Percentiles rank a stretch among this genome's conserved stretches.
Conservation (phyloP, 75 land plant species). For the Gnetum montanum region DNA sequence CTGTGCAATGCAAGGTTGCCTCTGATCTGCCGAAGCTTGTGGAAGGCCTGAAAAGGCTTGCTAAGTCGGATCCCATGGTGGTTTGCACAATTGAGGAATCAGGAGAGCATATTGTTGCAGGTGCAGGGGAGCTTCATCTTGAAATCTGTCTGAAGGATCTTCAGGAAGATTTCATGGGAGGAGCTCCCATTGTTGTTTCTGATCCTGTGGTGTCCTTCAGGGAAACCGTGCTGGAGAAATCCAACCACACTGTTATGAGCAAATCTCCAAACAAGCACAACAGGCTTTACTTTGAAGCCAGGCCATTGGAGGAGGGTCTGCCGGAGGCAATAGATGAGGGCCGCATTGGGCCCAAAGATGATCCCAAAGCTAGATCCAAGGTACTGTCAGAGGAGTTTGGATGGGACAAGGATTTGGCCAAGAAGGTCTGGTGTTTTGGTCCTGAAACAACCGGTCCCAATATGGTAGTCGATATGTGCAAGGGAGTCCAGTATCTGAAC, state of each 20-base stretch:
- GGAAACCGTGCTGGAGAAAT: conserved; percentile 60
- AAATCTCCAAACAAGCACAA: conserved; percentile 76
- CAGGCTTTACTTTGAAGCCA: conserved; percentile 58
- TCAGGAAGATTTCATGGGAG: conserved; percentile 65
- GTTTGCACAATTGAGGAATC: conserved; percentile 59
- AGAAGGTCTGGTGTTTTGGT: conserved; percentile 68
- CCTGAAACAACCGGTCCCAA: conserved; percentile 69
- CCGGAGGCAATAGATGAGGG: conserved; percentile 69
- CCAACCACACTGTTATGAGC: conserved; percentile 54
- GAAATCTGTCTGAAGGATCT: conserved; percentile 74
- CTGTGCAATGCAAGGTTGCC: conserved; percentile 72
- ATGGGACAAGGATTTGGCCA: conserved; percentile 67
- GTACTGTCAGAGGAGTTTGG: conserved; percentile 48
- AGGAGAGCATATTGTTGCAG: conserved; percentile 63
- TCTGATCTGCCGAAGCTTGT: conserved; percentile 75
- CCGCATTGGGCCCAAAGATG: conserved; percentile 58
- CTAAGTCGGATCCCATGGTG: conserved; percentile 48
- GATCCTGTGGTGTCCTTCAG: conserved; percentile 65
- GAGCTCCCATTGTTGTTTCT: conserved; percentile 46
- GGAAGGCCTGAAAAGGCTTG: conserved; percentile 50
- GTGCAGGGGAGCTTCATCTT: conserved; percentile 69
- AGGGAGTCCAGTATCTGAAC: conserved; percentile 57
- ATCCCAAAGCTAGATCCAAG: conserved; percentile 47
- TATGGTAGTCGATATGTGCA: conserved; percentile 58
- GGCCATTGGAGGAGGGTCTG: conserved; percentile 58